Conservation (phyloP, 2,329 filamentous ascomycete species). For the Penicillium sp. region DNA sequence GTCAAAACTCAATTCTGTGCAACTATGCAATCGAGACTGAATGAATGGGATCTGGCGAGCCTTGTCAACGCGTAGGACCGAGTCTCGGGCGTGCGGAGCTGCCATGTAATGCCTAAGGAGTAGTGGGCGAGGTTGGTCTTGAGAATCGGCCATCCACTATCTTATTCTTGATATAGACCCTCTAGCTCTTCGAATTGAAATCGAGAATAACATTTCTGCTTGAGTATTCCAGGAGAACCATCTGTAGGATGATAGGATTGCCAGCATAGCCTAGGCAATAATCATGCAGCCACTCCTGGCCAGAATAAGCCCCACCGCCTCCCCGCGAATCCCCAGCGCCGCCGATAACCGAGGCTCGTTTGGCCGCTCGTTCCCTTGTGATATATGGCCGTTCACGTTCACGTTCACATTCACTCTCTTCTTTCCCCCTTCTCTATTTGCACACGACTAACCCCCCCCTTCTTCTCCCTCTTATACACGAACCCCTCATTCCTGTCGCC, state of each 20-base stretch:
- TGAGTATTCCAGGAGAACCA: too few relatives aligned
- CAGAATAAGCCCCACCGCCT: conserved; percentile 15
- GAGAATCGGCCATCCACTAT: not conserved
- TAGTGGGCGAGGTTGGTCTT: not conserved
- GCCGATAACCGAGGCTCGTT: conserved; percentile 29
- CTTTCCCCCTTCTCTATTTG: conserved; percentile 7
- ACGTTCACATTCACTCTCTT: conserved; percentile 7
- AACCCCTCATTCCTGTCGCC: conserved; percentile 14
- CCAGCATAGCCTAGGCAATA: too few relatives aligned
- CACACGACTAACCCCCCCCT: not conserved
- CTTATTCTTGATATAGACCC: not conserved
- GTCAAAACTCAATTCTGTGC: too few relatives aligned
- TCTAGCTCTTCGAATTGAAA: not conserved
- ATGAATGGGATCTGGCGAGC: not conserved
- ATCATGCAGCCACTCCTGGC: too few relatives aligned
- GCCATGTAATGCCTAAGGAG: not conserved
- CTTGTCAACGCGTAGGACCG: not conserved
- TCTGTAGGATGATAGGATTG: too few relatives aligned
- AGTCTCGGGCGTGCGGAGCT: not conserved
- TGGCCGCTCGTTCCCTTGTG: conserved; percentile 19
- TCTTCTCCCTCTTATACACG: not conserved
- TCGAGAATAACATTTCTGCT: not conserved
- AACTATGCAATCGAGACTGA: not conserved
- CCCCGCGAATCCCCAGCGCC: conserved; percentile 26
- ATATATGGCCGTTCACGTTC: conserved; percentile 14